Evolutionary conservation across 768 basidiomycete species (phyloP), one percentile per base, ranked within the genome.

Genomic region (Mycena galericulata): DNA sequence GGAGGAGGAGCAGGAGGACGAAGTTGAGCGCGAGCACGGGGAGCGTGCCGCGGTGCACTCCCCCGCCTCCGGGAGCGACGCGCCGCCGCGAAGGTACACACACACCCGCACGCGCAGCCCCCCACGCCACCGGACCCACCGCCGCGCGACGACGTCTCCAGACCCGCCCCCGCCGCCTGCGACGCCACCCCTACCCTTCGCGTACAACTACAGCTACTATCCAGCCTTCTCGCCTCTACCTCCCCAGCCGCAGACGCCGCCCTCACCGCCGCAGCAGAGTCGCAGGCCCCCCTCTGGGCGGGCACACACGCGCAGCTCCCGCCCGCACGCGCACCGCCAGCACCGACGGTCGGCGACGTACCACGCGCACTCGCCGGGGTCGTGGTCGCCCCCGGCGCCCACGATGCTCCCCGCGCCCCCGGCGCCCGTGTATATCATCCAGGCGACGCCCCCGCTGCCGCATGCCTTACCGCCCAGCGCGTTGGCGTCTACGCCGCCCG

Each of bases 401-500:
- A n/a, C n/a, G n/a, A 24, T 65, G 26, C 57, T 66, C 22, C 70
- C 62, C 24, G 43, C 64, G 26, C 64, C 62, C 11, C 64, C 70
- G 9, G 51, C 62, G 24, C 70, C 66, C 12, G 43, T 71, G 17
- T 71, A 71, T 32, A 58, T 71, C 51, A 65, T 71, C 51, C 70
- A 65, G 20, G 66, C 70, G 18, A 34, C 66, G 27, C 61, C 65
- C 24, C 20, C 66, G 27, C 43, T 58, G 32, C 20, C 57, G n/a
- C n/a, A 58, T 8, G 14, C 43, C 9, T 14, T 36, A 45, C 20
- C 55, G 45, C 20, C 43, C 45, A 3, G 36, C 53, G 24, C 17
- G 26, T 15, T 20, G n/a, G 3, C 22, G 9, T 17, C 22, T 12
- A 0, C 20, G 27, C 40, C 9, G 15, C 17, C 6, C 27, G 61